A percentile compares a stretch with the other conserved stretches of the same genome.
These are phyloP conservation scores for Colletotrichum sp. DNA, from an alignment of 2,329 filamentous ascomycete genomes.

Conservation along the genomic window DNA sequence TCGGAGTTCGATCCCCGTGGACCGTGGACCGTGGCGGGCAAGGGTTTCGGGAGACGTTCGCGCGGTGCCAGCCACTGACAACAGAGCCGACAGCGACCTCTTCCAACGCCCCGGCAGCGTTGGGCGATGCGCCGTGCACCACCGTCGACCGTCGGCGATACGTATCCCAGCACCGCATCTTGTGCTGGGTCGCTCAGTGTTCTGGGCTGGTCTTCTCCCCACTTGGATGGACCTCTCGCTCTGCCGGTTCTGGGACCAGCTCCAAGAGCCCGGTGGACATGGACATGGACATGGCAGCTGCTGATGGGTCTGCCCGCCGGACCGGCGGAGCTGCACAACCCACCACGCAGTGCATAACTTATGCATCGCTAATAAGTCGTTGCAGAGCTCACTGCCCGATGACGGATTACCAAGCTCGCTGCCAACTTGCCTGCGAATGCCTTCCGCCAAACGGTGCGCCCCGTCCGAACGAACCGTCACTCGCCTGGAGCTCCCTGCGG, in stretches of 20 bases:
- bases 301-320: not conserved
- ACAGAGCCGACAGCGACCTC: not conserved
- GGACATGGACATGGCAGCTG: not conserved
- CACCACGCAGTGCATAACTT: not conserved
- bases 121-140: not conserved
- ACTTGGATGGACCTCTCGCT: slow-evolving; percentile 1
- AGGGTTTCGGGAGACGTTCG: slow-evolving; percentile 1
- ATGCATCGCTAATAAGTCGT: not conserved
- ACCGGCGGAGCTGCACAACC: not conserved
- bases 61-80: slow-evolving; percentile 13
- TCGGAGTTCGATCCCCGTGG: slow-evolving; percentile 6
- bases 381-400: not conserved
- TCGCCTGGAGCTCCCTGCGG: not conserved
- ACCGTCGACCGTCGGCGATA: not conserved
- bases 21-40: slow-evolving; percentile 10
- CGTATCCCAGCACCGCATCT: not conserved
- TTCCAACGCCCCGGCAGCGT: not conserved
- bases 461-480: not conserved
- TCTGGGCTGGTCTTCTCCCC: slow-evolving; percentile 13
- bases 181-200: not conserved
- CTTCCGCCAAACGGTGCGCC: not conserved
- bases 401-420: not conserved
- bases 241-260: slow-evolving; percentile 7
- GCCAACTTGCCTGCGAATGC: too few relatives aligned
- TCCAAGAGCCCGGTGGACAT: slow-evolving; percentile 11